phyloP scores from a whole-genome alignment of 2,329 filamentous ascomycete species.

The Alternaria tenuissima region DNA sequence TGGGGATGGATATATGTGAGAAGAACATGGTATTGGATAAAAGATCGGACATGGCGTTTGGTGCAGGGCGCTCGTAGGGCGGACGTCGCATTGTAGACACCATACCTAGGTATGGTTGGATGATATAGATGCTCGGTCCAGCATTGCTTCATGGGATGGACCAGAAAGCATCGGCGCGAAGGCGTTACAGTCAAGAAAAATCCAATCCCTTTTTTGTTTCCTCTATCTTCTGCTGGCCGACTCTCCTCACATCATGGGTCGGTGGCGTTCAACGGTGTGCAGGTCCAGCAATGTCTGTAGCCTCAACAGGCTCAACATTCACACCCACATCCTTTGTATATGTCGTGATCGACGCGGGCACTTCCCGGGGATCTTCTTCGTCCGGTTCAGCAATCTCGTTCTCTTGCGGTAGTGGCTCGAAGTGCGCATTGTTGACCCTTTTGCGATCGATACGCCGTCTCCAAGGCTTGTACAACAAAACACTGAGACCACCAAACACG shows the following conservation, averaged over 20 bases:
- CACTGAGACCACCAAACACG: constrained; percentile 75
- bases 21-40: background rate
- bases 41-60: background rate
- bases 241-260: background rate
- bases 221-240: background rate
- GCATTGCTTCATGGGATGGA: background rate
- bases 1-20: background rate
- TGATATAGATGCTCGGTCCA: background rate
- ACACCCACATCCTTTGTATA: constrained; percentile 21
- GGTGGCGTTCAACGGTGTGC: constrained; percentile 1
- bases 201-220: background rate
- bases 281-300: constrained; percentile 23
- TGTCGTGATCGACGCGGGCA: background rate
- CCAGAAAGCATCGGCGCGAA: background rate
- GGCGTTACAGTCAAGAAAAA: background rate
- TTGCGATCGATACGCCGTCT: constrained; percentile 64
- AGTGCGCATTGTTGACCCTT: constrained; percentile 38
- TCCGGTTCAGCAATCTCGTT: background rate
- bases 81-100: background rate
- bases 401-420: constrained; percentile 35
- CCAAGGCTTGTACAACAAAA: constrained; percentile 83
- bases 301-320: constrained; percentile 27
- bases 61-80: background rate
- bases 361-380: constrained; percentile 19
- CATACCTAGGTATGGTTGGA: background rate